Evolutionary conservation across 1,139 yeast genomes (phyloP).

Genomic region (Kodamaea arcana): DNA sequence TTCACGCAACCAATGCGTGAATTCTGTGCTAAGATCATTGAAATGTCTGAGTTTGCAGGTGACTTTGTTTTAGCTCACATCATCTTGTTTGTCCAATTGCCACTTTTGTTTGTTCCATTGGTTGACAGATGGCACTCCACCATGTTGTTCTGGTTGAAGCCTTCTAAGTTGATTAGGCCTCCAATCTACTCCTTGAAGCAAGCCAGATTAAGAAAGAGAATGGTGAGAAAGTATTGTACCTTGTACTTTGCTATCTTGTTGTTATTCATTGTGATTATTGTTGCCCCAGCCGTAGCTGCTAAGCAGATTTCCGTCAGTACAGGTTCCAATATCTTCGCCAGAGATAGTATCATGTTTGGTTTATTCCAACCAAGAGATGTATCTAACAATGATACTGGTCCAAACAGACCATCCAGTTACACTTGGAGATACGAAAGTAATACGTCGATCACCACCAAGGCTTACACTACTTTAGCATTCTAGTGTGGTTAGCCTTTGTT

Average conservation of each 20-base stretch:
- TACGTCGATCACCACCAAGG: conserved; percentile 51
- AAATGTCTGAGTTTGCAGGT: conserved; percentile 94
- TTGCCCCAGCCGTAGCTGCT: conserved; percentile 88
- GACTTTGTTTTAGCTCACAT: conserved; percentile 92
- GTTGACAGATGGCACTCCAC: conserved; percentile 98
- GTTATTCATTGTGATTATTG: conserved; percentile 71
- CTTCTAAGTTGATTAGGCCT: conserved; percentile 96
- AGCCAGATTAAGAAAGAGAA: conserved; percentile 95
- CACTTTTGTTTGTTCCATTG: conserved; percentile 78
- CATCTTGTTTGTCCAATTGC: conserved; percentile 83
- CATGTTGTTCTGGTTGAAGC: conserved; percentile 98
- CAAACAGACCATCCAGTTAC: conserved; percentile 43
- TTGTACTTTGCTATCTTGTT: conserved; percentile 71
- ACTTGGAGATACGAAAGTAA: conserved; percentile 52
- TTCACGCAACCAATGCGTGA: conserved; percentile 97
- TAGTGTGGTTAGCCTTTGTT: conserved; percentile 4
- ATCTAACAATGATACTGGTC: conserved; percentile 80
- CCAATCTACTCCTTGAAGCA: conserved; percentile 97
- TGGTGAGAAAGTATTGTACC: conserved; percentile 92
- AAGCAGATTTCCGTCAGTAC: conserved; percentile 27
- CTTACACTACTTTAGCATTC: conserved; percentile 60
- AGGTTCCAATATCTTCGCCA: conserved; percentile 11
- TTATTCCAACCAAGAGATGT: conserved; percentile 85
- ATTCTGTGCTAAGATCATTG: conserved; percentile 89
- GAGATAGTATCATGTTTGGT: conserved; percentile 53